Evolutionary conservation across 805 yeast genomes (phyloP).

Genomic region (Peterozyma xylosa): DNA sequence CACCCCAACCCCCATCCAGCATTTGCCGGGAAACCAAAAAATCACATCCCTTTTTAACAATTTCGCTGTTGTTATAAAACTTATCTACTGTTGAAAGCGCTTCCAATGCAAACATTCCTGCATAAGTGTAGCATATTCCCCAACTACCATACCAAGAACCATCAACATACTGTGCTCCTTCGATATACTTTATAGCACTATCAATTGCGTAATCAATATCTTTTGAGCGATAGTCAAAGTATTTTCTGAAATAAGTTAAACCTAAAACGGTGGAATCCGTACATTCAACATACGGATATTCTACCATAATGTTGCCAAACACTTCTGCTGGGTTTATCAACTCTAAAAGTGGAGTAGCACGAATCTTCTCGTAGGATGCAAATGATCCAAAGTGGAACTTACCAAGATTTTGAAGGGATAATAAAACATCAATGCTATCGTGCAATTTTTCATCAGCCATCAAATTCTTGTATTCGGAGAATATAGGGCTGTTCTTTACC

Average conservation of each 20-base stretch:
- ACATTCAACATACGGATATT: conserved; percentile 96
- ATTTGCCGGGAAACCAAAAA: conserved; percentile 71
- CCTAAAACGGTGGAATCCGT: conserved; percentile 94
- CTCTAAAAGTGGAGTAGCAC: conserved; percentile 75
- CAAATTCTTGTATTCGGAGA: conserved; percentile 26
- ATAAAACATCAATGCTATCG: conserved; percentile 68
- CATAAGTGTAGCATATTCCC: conserved; percentile 96
- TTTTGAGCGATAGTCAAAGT: conserved; percentile 54
- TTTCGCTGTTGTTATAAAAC: conserved; percentile 50
- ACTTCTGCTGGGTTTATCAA: conserved; percentile 92
- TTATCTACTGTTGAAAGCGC: conserved; percentile 71
- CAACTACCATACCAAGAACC: conserved; percentile 99
- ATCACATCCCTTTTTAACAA: conserved; percentile 75
- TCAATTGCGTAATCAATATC: conserved; percentile 67
- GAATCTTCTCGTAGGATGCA: conserved; percentile 82
- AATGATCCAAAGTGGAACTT: conserved; percentile 83
- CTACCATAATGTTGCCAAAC: conserved; percentile 97
- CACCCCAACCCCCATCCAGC: conserved; percentile 97
- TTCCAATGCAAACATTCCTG: conserved; percentile 96
- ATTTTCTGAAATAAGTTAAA: conserved; percentile 63
- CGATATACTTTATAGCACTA: conserved; percentile 68
- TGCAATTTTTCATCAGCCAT: conserved; percentile 48
- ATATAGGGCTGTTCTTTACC: conserved; percentile 65
- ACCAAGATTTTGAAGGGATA: conserved; percentile 73
- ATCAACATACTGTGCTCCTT: conserved; percentile 58